Evolutionary conservation across 306 rosid species (phyloP).

Genomic region (Mimosa pudica): DNA sequence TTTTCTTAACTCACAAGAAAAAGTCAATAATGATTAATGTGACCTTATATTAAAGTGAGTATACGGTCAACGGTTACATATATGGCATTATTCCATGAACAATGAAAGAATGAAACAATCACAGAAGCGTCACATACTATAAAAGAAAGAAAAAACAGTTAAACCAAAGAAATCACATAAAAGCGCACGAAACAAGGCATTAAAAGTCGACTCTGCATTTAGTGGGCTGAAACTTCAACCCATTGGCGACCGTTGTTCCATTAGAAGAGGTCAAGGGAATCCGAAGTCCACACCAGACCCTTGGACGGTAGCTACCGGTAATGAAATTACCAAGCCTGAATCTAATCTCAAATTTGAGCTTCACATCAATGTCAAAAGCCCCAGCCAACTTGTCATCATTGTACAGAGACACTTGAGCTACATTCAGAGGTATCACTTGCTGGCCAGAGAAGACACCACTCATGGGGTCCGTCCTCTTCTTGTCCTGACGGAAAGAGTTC

Average conservation of each 20-base stretch:
- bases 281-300: conserved; percentile 50
- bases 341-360: conserved; percentile 49
- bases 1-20: too few species aligned
- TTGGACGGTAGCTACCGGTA: conserved; percentile 36
- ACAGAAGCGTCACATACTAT: neutral
- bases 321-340: conserved; percentile 46
- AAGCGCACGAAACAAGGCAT: neutral
- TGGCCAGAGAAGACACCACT: conserved; percentile 47
- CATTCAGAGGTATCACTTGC: conserved; percentile 18
- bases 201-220: conserved; percentile 50
- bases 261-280: conserved; percentile 43
- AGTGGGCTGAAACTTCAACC: conserved; percentile 39
- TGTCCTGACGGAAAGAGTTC: conserved; percentile 34
- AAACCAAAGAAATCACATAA: neutral
- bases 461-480: conserved; percentile 43
- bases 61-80: neutral
- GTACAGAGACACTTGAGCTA: conserved; percentile 17
- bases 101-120: neutral
- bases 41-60: too few species aligned
- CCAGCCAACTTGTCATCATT: conserved; percentile 35
- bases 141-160: neutral
- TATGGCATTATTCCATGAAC: neutral
- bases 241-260: conserved; percentile 16
- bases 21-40: too few species aligned
- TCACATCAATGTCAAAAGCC: conserved; percentile 45